Percentiles rank a stretch among this genome's conserved stretches.
Evolutionary conservation across 2,329 filamentous ascomycete species (phyloP).

Genomic region (Lasiodiplodia theobromae): DNA sequence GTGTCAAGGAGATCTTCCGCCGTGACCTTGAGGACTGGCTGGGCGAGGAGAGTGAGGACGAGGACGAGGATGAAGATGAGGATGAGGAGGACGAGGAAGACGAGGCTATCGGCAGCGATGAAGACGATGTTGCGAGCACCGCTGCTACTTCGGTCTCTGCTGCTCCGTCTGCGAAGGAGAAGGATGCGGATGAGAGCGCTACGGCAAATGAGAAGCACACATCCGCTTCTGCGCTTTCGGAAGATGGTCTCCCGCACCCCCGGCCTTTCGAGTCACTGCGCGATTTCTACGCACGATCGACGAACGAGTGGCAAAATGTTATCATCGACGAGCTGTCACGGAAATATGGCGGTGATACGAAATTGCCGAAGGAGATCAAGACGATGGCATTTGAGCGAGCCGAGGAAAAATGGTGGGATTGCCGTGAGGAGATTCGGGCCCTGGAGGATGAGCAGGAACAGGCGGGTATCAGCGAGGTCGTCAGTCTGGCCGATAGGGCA

Average conservation of each 20-base stretch:
- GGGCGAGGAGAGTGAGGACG: constrained; percentile 53
- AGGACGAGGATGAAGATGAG: constrained; percentile 57
- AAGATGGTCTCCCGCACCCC: constrained; percentile 77
- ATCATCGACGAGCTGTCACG: constrained; percentile 77
- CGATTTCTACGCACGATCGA: constrained; percentile 90
- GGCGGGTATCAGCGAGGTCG: constrained; percentile 92
- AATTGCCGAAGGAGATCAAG: constrained; percentile 89
- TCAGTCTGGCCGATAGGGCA: constrained; percentile 78
- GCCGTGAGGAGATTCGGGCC: constrained; percentile 87
- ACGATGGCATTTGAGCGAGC: constrained; percentile 88
- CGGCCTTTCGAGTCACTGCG: constrained; percentile 88
- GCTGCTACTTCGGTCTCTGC: constrained; percentile 59
- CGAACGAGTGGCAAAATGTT: constrained; percentile 88
- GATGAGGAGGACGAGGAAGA: constrained; percentile 49
- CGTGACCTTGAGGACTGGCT: constrained; percentile 88
- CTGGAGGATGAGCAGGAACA: constrained; percentile 97
- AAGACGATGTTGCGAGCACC: constrained; percentile 58
- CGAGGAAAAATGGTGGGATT: constrained; percentile 99
- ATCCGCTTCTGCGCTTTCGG: constrained; percentile 57
- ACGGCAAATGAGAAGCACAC: constrained; percentile 57
- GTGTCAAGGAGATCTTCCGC: constrained; percentile 89
- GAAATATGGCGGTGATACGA: constrained; percentile 67
- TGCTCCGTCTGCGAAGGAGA: constrained; percentile 33
- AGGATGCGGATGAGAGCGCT: constrained; percentile 30
- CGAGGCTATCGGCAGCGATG: constrained; percentile 50